Evolutionary conservation across 306 rosid genomes (phyloP), one percentile per base, ranked within the genome.

Genomic region (Betula pendula): DNA sequence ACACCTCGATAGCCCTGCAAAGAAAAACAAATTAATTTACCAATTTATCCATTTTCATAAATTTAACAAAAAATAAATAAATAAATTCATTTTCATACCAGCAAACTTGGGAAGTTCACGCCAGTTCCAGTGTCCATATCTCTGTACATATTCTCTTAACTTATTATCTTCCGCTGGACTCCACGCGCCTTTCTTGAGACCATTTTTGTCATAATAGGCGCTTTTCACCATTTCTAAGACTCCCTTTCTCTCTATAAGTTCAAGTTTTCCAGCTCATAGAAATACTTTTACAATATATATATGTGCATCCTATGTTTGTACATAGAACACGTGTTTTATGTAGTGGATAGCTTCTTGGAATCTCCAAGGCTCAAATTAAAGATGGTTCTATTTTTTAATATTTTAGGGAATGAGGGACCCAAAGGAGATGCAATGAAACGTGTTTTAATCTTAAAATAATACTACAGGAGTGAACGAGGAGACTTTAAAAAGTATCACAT

Each of bases 111-210:
- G 97, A 66, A 93, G 82, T 70, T 82, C 79, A 73, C 94, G 89
- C 98, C 96, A 93, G 76, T 90, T 88, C 68, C 76, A n/a, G 69
- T 88, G 90, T 71, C 94, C 94, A 72, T 81, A 31, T 63, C 17
- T 81, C 15, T 85, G 67, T 68, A 93, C 72, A 79, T 71, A 85
- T 45, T 77, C 83, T 84, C 53, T 91, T 72, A 93, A 81, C 80
- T n/a, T 85, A 3, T 72, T 55, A 74, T 91, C 98, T 80, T 93
- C 98, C 76, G 87, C 92, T 44, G 40, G 72, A 75, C 90, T 87
- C 98, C 95, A 93, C 2, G 89, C 95, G 15, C 96, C 98, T 88
- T 76, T 93, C 79, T 88, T 91, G 33, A 88, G 0, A 56, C 95
- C 98, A 82, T 73, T 78, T 81, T 87, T 79, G 78, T 89, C 96